Base-by-base conservation (phyloP, 2,329 filamentous ascomycete species). In the Harringtonia aguacate region DNA sequence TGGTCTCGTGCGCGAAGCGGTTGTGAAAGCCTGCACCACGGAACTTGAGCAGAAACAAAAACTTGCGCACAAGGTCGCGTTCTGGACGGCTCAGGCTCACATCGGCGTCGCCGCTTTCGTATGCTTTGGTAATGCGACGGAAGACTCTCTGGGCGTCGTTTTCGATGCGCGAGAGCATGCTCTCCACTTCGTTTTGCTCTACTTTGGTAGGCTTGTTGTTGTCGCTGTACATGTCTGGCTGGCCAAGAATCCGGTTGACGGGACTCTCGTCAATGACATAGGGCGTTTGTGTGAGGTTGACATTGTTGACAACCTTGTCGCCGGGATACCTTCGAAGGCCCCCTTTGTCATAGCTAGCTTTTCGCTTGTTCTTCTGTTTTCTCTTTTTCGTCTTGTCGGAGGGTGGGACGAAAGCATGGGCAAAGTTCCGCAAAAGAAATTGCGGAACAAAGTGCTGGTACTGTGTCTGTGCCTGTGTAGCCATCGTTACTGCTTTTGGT, bases 1-100 rank as follows among this genome's bases (percentile, higher is more conserved):
- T 22, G 1, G 41, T 53, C 3, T 63, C 53, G 39, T 63, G 56
- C 35, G 62, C 54, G 52, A 61, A 69, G 1, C 63, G 58, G 14
- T 44, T 41, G 45, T 60, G 55, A 37, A 66, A 65, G 6, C 31
- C 45, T 2, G 52, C 53, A n/a, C 56, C 55, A 14, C 67, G 62
- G 39, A 69, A 70, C 45, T 66, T 66, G 51, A 70, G 59, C 4
- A 71, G 50, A 48, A 69, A 70, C 3, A 68, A 54, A 40, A 69
- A 69, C 43, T 68, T 69, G 37, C 67, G 62, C 10, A 70, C 30
- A 2, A 57, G 41, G 47, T 70, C 56, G 36, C 55, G 52, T 18
- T 67, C 57, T 1, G 39, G 28, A 6, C 64, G 56, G 2, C 50
- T 56, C 1, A 67, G 46, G 29, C 47, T 50, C 2, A 69, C 42